These are phyloP conservation scores for Leishmania tropica DNA, from an alignment of 208 protist genomes.

Conservation along the genomic window DNA sequence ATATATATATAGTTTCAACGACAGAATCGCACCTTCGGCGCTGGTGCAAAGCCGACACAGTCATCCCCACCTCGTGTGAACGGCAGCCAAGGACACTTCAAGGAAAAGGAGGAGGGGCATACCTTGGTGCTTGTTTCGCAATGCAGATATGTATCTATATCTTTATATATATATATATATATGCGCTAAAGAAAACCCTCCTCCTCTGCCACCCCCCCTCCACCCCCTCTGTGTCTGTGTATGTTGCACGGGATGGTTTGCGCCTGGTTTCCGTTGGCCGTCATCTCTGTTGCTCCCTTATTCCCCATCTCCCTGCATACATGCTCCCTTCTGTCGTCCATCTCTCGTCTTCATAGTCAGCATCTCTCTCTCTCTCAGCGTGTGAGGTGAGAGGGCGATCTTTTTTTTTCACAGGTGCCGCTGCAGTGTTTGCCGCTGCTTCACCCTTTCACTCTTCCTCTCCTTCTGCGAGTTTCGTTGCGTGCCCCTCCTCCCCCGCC, in stretches of 20 bases:
- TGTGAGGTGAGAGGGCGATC: neutral
- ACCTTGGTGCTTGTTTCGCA: neutral
- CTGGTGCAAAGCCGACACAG: neutral
- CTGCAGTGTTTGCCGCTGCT: neutral
- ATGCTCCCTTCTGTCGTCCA: neutral
- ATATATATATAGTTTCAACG: neutral
- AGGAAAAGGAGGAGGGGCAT: neutral
- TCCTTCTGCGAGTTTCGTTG: neutral
- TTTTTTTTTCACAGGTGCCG: neutral
- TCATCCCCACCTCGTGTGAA: neutral
- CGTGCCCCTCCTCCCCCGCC: too few species aligned
- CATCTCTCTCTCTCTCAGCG: neutral
- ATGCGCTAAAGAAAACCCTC: neutral
- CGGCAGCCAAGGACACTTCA: neutral
- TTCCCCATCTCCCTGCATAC: neutral
- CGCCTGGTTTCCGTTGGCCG: neutral
- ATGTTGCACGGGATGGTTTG: neutral
- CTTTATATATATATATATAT: neutral
- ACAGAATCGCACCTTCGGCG: neutral
- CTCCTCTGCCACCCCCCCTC: neutral
- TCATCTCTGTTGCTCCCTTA: neutral
- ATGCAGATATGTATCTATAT: neutral
- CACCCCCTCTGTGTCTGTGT: too few species aligned
- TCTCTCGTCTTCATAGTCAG: neutral
- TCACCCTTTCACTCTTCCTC: neutral